These are phyloP conservation scores for Solanum rostratum DNA, from an alignment of 257 asterid genomes.

Conservation along the genomic window DNA sequence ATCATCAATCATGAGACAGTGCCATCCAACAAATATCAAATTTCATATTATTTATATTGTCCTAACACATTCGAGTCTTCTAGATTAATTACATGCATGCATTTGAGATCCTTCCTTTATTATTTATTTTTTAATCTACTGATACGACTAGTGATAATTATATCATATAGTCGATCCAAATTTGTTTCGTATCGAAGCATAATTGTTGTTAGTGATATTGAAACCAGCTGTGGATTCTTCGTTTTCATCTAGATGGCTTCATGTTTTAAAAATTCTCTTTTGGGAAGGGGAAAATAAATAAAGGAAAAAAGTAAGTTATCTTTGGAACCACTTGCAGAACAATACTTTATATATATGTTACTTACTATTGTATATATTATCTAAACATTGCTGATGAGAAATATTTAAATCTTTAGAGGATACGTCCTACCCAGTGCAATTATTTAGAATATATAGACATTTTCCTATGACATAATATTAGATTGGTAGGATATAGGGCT, in stretches of 20 bases:
- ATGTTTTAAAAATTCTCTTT: background rate
- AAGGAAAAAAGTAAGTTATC: background rate
- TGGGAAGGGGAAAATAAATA: background rate
- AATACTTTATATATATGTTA: background rate
- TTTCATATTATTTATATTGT: background rate
- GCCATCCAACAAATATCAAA: background rate
- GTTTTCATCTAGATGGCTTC: background rate
- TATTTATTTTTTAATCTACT: background rate
- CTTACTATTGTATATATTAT: background rate
- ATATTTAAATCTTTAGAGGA: background rate
- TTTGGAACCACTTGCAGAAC: background rate
- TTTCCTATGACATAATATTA: background rate
- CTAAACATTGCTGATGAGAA: background rate
- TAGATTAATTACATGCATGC: background rate
- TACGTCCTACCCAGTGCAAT: constrained; percentile 2
- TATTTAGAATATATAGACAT: background rate
- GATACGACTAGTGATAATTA: background rate
- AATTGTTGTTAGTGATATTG: background rate
- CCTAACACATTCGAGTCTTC: background rate
- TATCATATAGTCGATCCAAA: background rate
- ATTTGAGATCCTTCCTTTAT: background rate
- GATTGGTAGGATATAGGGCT: background rate
- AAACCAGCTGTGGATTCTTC: background rate
- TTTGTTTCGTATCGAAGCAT: background rate
- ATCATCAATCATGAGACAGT: background rate